Evolutionary conservation across 164 flowering plant genomes (phyloP).

Genomic region (Hamamelis virginiana): DNA sequence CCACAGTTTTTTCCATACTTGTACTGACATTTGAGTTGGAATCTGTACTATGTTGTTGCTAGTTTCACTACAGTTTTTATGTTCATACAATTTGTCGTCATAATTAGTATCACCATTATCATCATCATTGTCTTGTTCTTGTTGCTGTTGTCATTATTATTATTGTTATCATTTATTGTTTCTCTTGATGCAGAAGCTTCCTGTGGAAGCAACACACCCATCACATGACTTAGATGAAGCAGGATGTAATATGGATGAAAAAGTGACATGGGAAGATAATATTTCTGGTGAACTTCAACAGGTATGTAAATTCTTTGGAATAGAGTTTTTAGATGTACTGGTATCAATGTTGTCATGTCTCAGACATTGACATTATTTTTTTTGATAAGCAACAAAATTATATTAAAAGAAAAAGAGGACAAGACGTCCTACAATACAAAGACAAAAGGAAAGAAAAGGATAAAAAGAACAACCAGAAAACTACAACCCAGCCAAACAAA

Average conservation of each 20-base stretch:
- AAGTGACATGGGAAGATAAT: conserved; percentile 26
- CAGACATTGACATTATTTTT: too few species aligned
- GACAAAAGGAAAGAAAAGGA: too few species aligned
- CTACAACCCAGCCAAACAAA: too few species aligned
- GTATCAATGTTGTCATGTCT: background rate
- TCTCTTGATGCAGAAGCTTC: conserved; percentile 31
- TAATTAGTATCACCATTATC: too few species aligned
- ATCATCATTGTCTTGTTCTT: background rate
- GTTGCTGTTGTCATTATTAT: background rate
- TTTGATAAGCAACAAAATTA: too few species aligned
- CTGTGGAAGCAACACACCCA: conserved; percentile 27
- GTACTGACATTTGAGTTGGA: too few species aligned
- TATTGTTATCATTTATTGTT: conserved; percentile 2
- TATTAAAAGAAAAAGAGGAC: too few species aligned
- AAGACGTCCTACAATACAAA: too few species aligned
- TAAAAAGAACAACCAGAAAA: too few species aligned
- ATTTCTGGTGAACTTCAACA: conserved; percentile 42
- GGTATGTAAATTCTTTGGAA: conserved; percentile 35
- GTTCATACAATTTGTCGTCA: background rate
- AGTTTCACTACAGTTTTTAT: background rate
- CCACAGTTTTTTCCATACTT: too few species aligned
- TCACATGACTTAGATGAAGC: conserved; percentile 26
- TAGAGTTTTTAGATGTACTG: background rate
- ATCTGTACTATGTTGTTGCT: background rate
- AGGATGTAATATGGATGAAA: conserved; percentile 23